Base-by-base conservation (phyloP, 2,329 filamentous ascomycete genomes). In the Diaporthe australafricana region DNA sequence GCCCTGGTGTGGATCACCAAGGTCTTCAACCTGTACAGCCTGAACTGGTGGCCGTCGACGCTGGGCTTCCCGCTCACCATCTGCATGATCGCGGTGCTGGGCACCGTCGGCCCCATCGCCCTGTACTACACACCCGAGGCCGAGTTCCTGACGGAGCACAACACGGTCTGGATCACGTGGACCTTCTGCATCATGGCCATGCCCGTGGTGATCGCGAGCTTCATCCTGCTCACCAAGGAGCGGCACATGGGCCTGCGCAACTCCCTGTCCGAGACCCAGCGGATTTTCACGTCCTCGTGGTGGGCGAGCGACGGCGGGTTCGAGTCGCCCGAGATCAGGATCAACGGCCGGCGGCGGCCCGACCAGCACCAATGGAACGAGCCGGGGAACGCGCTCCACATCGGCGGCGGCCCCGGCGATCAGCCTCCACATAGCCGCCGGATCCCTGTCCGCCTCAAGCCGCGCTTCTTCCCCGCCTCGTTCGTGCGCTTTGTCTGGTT, bases 401-500 rank as follows among this genome's bases (percentile, higher is more conserved):
- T 75, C 56, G 75, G 35, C 76, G 79, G 53, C 73, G 78, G 4
- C 77, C 60, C 60, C 3, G 45, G 8, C 78, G 57, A 77, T 25
- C 52, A 45, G 56, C 50, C 57, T 66, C 57, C 74, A 45, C 68
- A 76, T 32, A 69, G 75, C n/a, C 73, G 75, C 11, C 70, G 78
- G 74, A 75, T 81, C 11, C 78, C 78, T 17, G 84, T 85, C 25
- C 79, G 84, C 53, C 81, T 87, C 79, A 83, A 85, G 45, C 83
- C 86, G 14, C 82, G 83, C 40, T 92, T 90, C 90, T 82, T 92
- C 30, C 90, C 90, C 3, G 89, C 90, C 11, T 91, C 89, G 79
- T 93, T 92, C 77, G 87, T 92, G 55, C 87, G 91, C 20, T 93
- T 93, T 74, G 81, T 93, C 7, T 93, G 91, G 91, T 92, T 93